Evolutionary conservation across 164 flowering plant species (phyloP).

Genomic region (Malania oleifera): DNA sequence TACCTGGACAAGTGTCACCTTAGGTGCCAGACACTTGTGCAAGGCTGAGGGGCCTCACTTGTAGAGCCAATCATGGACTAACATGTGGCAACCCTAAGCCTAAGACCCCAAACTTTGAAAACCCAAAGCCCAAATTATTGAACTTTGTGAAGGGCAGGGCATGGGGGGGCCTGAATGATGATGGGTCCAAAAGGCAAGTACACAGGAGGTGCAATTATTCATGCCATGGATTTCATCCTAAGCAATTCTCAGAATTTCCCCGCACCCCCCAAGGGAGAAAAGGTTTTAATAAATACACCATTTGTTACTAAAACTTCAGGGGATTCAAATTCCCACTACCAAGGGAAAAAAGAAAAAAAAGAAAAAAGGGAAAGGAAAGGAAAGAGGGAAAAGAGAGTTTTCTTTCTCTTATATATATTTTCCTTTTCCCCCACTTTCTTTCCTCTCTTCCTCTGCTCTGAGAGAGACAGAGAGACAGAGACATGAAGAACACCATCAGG

Average conservation of each 20-base stretch:
- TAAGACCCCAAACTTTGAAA: slow-evolving; percentile 17
- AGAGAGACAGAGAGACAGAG: slow-evolving; percentile 10
- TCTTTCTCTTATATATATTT: slow-evolving; percentile 6
- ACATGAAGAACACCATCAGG: slow-evolving; percentile 65
- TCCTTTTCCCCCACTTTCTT: slow-evolving; percentile 1
- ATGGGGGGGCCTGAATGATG: slow-evolving; percentile 29
- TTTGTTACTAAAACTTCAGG: slow-evolving; percentile 18
- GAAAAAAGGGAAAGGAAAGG: slow-evolving; percentile 2
- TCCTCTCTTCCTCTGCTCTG: slow-evolving; percentile 4
- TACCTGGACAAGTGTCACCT: slow-evolving; percentile 7
- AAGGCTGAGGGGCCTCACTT: slow-evolving; percentile 11
- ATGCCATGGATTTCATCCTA: slow-evolving; percentile 44
- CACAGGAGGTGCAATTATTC: slow-evolving; percentile 52
- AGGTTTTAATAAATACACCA: slow-evolving; percentile 22
- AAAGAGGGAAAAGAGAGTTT: background rate
- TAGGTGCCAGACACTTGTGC: slow-evolving; percentile 11
- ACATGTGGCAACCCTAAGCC: slow-evolving; percentile 27
- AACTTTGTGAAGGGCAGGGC: slow-evolving; percentile 17
- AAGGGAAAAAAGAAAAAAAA: background rate
- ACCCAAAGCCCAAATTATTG: slow-evolving; percentile 32
- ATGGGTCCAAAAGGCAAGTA: slow-evolving; percentile 58
- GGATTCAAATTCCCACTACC: slow-evolving; percentile 20
- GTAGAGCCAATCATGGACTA: slow-evolving; percentile 27
- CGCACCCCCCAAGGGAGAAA: slow-evolving; percentile 4
- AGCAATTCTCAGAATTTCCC: slow-evolving; percentile 18